phyloP scores from a whole-genome alignment of 2,329 filamentous ascomycete genomes.

The Chalaropsis thielavioides region DNA sequence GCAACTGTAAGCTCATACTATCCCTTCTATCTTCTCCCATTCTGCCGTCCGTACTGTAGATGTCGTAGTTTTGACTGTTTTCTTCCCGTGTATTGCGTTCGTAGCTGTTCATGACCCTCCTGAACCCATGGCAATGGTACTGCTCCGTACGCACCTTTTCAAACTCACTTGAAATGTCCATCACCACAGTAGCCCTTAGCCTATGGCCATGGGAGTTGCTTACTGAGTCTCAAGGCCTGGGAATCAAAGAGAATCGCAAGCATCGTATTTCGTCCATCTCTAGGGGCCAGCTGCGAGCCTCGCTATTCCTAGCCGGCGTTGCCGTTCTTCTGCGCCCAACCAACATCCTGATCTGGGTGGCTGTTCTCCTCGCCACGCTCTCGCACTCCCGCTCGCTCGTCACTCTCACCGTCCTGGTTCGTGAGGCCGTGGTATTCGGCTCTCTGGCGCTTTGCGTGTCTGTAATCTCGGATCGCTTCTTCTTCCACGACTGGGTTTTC shows the following conservation, averaged over 20 bases:
- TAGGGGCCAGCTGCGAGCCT: constrained; percentile 33
- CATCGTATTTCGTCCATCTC: constrained; percentile 6
- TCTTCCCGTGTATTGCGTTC: constrained; percentile 4
- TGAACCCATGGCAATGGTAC: constrained; percentile 94
- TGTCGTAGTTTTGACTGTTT: constrained; percentile 15
- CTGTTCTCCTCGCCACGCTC: constrained; percentile 40
- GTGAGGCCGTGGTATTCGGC: constrained; percentile 52
- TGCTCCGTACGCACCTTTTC: constrained; percentile 86
- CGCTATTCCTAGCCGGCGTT: constrained; percentile 60
- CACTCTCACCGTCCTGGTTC: constrained; percentile 37
- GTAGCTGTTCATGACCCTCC: constrained; percentile 54
- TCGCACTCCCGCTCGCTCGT: constrained; percentile 24
- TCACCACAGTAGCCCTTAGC: constrained; percentile 66
- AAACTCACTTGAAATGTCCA: constrained; percentile 80
- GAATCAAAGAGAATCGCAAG: constrained; percentile 27
- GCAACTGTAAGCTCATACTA: constrained; percentile 44
- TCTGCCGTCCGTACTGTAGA: constrained; percentile 22
- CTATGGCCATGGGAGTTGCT: constrained; percentile 77
- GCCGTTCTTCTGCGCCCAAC: constrained; percentile 82
- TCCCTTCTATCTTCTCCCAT: not conserved
- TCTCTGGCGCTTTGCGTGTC: constrained; percentile 48
- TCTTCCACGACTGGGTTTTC: constrained; percentile 77
- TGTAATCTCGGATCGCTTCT: constrained; percentile 54
- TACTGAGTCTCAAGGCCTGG: constrained; percentile 22
- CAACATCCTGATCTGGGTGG: constrained; percentile 72